phyloP scores from a whole-genome alignment of 805 yeast genomes.

The Candida krabiensis region DNA sequence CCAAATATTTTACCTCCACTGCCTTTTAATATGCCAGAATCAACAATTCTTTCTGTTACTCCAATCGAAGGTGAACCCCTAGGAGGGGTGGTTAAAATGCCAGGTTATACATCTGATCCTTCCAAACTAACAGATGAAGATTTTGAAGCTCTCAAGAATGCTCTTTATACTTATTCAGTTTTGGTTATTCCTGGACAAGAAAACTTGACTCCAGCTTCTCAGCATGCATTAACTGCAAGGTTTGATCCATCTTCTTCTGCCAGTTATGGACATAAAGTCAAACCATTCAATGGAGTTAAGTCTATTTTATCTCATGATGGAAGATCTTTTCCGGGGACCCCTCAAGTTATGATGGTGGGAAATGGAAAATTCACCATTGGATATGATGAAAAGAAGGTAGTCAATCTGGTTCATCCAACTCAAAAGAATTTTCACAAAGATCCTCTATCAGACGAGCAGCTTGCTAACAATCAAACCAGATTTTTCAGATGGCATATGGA shows the following conservation, averaged over 20 bases:
- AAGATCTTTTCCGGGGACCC: conserved; percentile 70
- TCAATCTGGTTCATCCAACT: conserved; percentile 70
- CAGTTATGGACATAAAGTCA: conserved; percentile 75
- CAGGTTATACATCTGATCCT: conserved; percentile 71
- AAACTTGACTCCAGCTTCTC: conserved; percentile 65
- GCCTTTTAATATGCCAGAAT: conserved; percentile 15
- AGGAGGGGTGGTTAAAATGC: conserved; percentile 68
- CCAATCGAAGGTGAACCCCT: conserved; percentile 53
- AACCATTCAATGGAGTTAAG: conserved; percentile 60
- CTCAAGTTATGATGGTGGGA: conserved; percentile 87
- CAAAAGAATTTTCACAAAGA: conserved; percentile 75
- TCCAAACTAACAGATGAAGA: conserved; percentile 61
- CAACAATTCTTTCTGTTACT: conserved; percentile 33
- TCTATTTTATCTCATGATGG: conserved; percentile 79
- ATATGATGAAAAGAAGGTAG: conserved; percentile 44
- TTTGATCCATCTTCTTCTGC: conserved; percentile 71
- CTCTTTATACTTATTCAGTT: conserved; percentile 65
- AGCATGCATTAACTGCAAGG: conserved; percentile 67
- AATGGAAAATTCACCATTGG: conserved; percentile 60
- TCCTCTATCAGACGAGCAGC: conserved; percentile 58
- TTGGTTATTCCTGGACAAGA: conserved; percentile 75
- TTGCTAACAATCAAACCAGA: conserved; percentile 62
- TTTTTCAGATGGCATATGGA: conserved; percentile 93
- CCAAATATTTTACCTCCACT: too few species aligned
- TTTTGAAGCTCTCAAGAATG: conserved; percentile 57